A percentile compares a stretch with the other conserved stretches of the same genome.
These are phyloP conservation scores for Dactylellina cionopaga DNA, from an alignment of 2,329 filamentous ascomycete genomes.

Conservation along the genomic window DNA sequence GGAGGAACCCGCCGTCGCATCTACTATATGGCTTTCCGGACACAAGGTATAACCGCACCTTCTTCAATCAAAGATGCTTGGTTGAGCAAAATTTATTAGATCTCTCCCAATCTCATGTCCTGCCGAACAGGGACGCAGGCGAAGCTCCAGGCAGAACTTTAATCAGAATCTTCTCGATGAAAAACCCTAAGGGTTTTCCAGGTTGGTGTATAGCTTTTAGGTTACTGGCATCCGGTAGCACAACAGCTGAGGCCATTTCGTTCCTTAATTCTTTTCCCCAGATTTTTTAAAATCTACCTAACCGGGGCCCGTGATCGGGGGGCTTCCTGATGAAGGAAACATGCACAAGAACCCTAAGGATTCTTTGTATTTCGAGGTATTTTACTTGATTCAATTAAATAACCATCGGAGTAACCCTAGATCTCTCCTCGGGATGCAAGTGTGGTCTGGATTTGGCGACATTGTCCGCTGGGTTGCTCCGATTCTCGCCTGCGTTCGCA, in stretches of 20 bases:
- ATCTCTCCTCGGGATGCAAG: conserved; percentile 29
- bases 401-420: conserved; percentile 5
- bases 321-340: conserved; percentile 39
- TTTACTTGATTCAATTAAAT: conserved; percentile 41
- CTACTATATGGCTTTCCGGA: conserved; percentile 8
- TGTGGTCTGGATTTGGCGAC: conserved; percentile 47
- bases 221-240: conserved; percentile 34
- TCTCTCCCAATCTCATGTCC: conserved; percentile 6
- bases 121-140: conserved; percentile 5
- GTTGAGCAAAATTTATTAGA: conserved; percentile 13
- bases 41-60: conserved; percentile 3
- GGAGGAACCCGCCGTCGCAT: conserved; percentile 50
- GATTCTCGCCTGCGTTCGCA: conserved; percentile 44
- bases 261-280: conserved; percentile 17
- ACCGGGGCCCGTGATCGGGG: too few species aligned
- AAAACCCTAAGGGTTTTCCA: conserved; percentile 29
- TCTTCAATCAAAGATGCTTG: conserved; percentile 15
- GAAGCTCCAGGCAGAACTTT: conserved; percentile 42
- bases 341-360: not conserved
- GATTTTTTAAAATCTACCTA: conserved; percentile 6
- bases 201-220: conserved; percentile 18
- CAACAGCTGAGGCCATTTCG: conserved; percentile 35
- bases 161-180: too few species aligned
- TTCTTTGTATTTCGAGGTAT: conserved; percentile 21
- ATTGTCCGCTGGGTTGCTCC: conserved; percentile 34